Conservation (phyloP, 1,284 basidiomycete species). For the Ustilago vetiveriae region DNA sequence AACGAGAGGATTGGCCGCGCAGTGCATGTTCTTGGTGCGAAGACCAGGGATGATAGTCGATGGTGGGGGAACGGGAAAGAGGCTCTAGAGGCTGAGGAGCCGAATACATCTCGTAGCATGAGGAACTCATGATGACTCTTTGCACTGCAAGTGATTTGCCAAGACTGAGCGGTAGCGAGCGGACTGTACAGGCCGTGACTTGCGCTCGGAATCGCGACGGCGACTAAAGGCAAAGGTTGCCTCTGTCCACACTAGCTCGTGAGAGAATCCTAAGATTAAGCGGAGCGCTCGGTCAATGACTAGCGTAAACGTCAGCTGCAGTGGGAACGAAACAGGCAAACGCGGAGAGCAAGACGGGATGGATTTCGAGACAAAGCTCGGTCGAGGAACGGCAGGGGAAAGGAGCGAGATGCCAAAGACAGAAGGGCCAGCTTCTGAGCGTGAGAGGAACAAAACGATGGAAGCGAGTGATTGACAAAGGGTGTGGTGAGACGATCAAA, state of each 20-base stretch:
- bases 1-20: slow-evolving; percentile 9
- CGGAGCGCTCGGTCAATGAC: no score
- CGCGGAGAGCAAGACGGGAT: no score
- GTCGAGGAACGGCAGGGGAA: no score
- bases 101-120: slow-evolving; percentile 17
- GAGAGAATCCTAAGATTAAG: no score
- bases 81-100: slow-evolving; percentile 25
- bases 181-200: no score
- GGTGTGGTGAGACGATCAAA: neutral
- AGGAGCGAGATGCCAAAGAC: neutral
- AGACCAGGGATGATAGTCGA: slow-evolving; percentile 17
- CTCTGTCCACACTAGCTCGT: no score
- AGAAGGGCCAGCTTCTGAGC: slow-evolving; percentile 16
- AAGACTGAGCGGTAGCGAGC: no score
- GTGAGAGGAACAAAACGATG: neutral
- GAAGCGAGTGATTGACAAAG: neutral
- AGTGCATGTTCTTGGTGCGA: slow-evolving; percentile 4
- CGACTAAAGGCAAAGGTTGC: no score
- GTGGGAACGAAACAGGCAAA: no score
- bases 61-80: slow-evolving; percentile 18
- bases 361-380: no score
- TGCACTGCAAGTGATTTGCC: neutral
- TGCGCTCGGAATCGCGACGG: no score
- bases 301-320: no score
- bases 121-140: slow-evolving; percentile 19